Base-by-base conservation (phyloP, 2,329 filamentous ascomycete species). In the Fusarium sp. region DNA sequence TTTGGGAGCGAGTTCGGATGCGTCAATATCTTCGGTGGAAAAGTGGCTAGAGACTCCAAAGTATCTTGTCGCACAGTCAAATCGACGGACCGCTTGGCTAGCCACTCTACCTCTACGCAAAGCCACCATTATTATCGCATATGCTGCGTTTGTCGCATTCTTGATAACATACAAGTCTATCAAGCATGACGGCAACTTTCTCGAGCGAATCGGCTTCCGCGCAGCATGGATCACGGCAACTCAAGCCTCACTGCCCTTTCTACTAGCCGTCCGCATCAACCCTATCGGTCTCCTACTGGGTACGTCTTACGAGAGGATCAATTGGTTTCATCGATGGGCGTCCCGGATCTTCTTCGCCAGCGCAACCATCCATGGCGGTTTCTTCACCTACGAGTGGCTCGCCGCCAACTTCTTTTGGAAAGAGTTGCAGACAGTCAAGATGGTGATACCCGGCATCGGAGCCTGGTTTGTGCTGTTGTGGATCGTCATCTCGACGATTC, bases 401-500 rank as follows among this genome's bases (percentile, higher is more conserved):
- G 69, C 43, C 1, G 77, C 77, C 31, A 68, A 52, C 56, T 79
- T 79, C 65, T 77, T 79, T 58, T 79, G 77, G 77, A 67, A 64
- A 1, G 77, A 79, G 64, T 20, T 79, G 22, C 70, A 69, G 62
- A 78, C 68, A 0, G 77, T 79, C 22, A 72, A 75, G 33, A 79
- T 79, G 75, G 77, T 79, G 1, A 68, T 79, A 20, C 76, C 74
- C 11, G 78, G 78, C 4, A 64, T 80, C 3, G 78, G 65, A 31
- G 78, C 78, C 1, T 80, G 78, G 78, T 63, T 73, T 14, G 68
- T 80, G 1, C 56, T 80, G 6, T 50, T 76, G 2, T 80, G 78
- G 78, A 80, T 76, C 3, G 54, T 78, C 1, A 8, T 74, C 4
- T 79, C 76, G 3, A 78, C 76, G 0, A 29, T 78, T 18, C 63